A percentile compares a stretch with the other conserved stretches of the same genome.
phyloP scores from a whole-genome alignment of 306 rosid species.

The Vigna radiata region DNA sequence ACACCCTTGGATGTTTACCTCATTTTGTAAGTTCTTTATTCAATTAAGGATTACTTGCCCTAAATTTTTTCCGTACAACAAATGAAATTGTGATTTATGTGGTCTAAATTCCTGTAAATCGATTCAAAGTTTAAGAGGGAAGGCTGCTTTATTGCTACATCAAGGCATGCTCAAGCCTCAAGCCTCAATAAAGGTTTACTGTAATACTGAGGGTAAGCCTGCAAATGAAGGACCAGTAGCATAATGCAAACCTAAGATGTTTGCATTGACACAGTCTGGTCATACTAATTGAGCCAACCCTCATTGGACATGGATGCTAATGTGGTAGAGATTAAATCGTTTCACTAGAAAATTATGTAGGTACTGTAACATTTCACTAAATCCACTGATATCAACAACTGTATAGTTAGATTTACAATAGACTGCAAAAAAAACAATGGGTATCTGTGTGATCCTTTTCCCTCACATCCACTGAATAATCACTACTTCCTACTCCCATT shows the following conservation, averaged over 20 bases:
- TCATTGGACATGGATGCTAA: neutral
- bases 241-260: neutral
- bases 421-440: neutral
- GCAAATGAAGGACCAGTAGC: neutral
- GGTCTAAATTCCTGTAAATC: neutral
- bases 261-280: neutral
- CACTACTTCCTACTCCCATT: too few species aligned
- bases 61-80: slow-evolving; percentile 28
- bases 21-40: slow-evolving; percentile 76
- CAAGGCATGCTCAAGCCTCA: neutral
- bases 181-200: neutral
- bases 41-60: slow-evolving; percentile 16
- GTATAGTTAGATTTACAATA: neutral
- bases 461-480: neutral
- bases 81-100: neutral
- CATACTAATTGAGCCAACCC: neutral
- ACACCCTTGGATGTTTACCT: slow-evolving; percentile 76
- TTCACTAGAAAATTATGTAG: neutral
- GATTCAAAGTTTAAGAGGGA: neutral
- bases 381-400: neutral
- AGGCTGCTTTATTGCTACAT: neutral
- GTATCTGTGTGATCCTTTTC: neutral
- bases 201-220: neutral
- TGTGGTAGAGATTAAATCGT: neutral
- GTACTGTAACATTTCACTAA: neutral